Percentiles rank a stretch among this genome's conserved stretches.
Evolutionary conservation across 495 filamentous ascomycete species (phyloP).

Genomic region (Hyaloscypha bicolor): DNA sequence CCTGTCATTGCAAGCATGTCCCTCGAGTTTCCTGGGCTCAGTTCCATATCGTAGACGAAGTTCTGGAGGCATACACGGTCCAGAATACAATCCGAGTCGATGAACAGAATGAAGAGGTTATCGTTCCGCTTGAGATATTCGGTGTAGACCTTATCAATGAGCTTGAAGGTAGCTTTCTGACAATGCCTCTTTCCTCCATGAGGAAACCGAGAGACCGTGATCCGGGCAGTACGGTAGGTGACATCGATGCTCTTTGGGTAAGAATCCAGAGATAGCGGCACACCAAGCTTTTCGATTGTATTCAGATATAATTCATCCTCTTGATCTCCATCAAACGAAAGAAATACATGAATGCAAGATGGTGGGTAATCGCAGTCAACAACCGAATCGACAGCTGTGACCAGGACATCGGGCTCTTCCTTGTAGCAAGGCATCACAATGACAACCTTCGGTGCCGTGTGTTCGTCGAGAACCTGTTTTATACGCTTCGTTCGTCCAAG

Average conservation of each 20-base stretch:
- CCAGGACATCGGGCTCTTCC: conserved; percentile 81
- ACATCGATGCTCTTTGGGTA: conserved; percentile 94
- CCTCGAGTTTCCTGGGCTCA: conserved; percentile 88
- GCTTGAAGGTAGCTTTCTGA: conserved; percentile 91
- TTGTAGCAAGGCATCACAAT: conserved; percentile 98
- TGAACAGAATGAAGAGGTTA: conserved; percentile 94
- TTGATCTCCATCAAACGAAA: conserved; percentile 91
- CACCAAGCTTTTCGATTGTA: conserved; percentile 85
- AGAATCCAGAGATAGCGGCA: conserved; percentile 71
- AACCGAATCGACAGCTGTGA: conserved; percentile 89
- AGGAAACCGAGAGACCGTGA: conserved; percentile 91
- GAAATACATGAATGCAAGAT: conserved; percentile 91
- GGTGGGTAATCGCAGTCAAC: conserved; percentile 95
- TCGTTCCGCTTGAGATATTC: conserved; percentile 88
- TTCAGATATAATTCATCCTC: conserved; percentile 89
- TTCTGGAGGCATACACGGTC: conserved; percentile 94
- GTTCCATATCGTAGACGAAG: conserved; percentile 98
- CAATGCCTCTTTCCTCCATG: conserved; percentile 94
- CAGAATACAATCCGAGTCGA: conserved; percentile 97
- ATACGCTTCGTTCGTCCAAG: conserved; percentile 80
- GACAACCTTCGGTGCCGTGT: conserved; percentile 89
- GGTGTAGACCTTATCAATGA: conserved; percentile 91
- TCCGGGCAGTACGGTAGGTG: conserved; percentile 74
- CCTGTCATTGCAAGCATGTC: conserved; percentile 99
- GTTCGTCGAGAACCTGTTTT: conserved; percentile 82